Conservation (phyloP, 2,329 filamentous ascomycete genomes). For the Talaromyces amestolkiae region DNA sequence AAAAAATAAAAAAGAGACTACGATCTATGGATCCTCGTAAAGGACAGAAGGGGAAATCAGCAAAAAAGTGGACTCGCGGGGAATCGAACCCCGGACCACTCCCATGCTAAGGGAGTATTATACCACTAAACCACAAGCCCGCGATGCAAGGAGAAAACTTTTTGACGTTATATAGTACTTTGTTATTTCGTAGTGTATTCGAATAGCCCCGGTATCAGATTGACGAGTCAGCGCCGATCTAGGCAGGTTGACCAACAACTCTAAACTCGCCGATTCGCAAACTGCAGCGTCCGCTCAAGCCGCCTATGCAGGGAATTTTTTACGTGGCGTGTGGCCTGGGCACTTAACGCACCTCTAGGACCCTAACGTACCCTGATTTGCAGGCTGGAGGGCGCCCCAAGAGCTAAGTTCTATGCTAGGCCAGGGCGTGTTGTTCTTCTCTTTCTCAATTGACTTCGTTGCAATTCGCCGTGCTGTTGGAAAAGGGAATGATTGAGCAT, state of each 20-base stretch:
- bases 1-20: background rate
- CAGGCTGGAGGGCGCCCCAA: background rate
- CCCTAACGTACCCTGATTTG: background rate
- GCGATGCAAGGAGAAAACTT: background rate
- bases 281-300: background rate
- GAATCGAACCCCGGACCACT: conserved; percentile 45
- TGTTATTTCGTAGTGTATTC: too few relatives aligned
- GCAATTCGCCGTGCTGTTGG: too few relatives aligned
- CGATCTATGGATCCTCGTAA: too few relatives aligned
- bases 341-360: background rate
- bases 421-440: background rate
- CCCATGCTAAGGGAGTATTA: conserved; percentile 44
- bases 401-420: background rate
- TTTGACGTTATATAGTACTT: background rate
- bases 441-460: background rate
- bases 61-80: conserved; percentile 25
- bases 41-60: background rate
- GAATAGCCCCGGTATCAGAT: too few relatives aligned
- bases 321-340: background rate
- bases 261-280: background rate
- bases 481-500: too few relatives aligned
- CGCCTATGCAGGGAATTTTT: background rate
- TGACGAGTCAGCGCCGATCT: background rate
- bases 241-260: background rate
- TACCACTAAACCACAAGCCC: conserved; percentile 40